Evolutionary conservation across 108 stramenopile species (phyloP), one percentile per base, ranked within the genome.

Genomic region (Skeletonema tropicum): DNA sequence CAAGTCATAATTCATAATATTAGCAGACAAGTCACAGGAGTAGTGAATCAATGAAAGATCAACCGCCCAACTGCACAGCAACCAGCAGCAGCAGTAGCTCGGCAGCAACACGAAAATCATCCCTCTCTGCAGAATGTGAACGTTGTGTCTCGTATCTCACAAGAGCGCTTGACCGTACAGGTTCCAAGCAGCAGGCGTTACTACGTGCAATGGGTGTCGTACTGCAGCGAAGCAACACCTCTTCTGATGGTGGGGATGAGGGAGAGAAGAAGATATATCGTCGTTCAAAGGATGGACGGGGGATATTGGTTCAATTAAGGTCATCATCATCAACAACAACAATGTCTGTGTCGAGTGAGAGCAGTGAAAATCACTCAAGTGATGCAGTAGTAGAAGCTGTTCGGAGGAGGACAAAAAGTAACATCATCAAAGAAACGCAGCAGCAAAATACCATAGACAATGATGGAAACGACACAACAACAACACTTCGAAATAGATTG

Each of bases 61-160:
- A 29, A 1, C 26, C 26, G 26, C 26, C 26, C 26, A 29, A 29
- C 26, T 29, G 26, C 26, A 29, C 17, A 9, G 52, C 6, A 19
- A 55, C 1, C 52, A 55, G 52, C 23, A 55, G 52, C 52, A 55
- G 52, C 23, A 55, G 52, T 23, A 55, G 52, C 52, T 55, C 52
- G 23, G 19, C 52, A 55, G 19, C 52, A 2, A 55, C 52, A 55
- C 52, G 52, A 6, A 55, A 55, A n/a, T 55, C 52, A 23, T 55
- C 52, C 23, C 52, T 55, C 19, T 55, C 52, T 6, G 52, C 52
- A 15, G 74, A 75, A 19, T 75, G 74, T 60, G 65, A 42, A 9
- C 33, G 57, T 30, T 75, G 74, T 17, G 15, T 75, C 15, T 30
- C 74, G 0, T 75, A 60, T n/a, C 74, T 75, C 11, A 46, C 36